Evolutionary conservation across 257 asterid species (phyloP).

Genomic region (Nicotiana tabacum): DNA sequence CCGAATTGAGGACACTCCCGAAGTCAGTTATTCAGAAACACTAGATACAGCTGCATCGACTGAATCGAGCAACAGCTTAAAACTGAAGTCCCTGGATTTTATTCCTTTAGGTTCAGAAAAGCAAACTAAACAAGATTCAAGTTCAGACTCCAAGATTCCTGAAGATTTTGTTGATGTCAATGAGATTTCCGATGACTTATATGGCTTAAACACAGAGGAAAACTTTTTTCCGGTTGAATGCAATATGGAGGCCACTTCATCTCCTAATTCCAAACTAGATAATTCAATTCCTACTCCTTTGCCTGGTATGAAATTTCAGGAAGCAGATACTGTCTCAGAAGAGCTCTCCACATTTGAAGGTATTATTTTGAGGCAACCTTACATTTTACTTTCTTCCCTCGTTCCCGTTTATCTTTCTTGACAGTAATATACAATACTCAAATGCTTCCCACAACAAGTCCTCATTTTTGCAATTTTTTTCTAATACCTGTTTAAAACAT

Average conservation of each 20-base stretch:
- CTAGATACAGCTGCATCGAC: not conserved
- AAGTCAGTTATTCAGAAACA: slow-evolving; percentile 13
- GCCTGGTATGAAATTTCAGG: slow-evolving; percentile 25
- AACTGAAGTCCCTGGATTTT: slow-evolving; percentile 12
- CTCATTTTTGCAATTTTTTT: not conserved
- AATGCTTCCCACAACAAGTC: not conserved
- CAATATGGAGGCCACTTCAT: slow-evolving; percentile 11
- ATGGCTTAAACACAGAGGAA: slow-evolving; percentile 20
- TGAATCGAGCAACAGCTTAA: not conserved
- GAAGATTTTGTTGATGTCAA: slow-evolving; percentile 28
- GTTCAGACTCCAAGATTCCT: slow-evolving; percentile 22
- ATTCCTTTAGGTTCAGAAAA: slow-evolving; percentile 22
- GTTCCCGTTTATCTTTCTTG: not conserved
- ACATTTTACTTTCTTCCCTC: not conserved
- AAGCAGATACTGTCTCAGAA: slow-evolving; percentile 18
- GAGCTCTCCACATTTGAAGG: slow-evolving; percentile 11
- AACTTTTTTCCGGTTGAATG: slow-evolving; percentile 18
- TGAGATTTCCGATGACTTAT: slow-evolving; percentile 24
- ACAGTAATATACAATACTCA: not conserved
- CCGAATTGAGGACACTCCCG: slow-evolving; percentile 34
- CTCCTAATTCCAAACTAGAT: not conserved
- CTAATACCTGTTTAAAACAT: not conserved
- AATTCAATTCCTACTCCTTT: slow-evolving; percentile 18
- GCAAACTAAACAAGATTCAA: slow-evolving; percentile 4
- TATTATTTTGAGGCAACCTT: slow-evolving; percentile 11